Conservation (phyloP, 2,329 filamentous ascomycete species). For the Aspergillus viridinutans region DNA sequence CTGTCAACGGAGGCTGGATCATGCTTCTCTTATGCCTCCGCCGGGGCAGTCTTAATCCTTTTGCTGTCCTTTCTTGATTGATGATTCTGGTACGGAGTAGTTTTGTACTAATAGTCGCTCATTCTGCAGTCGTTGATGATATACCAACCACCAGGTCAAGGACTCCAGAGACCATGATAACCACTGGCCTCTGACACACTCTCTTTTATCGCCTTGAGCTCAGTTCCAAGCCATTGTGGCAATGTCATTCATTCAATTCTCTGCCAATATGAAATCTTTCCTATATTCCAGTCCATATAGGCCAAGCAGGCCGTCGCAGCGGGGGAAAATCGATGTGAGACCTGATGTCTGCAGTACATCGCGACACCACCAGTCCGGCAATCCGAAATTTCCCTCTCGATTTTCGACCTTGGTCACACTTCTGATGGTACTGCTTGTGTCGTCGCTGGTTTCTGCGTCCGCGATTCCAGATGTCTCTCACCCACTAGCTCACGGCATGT, state of each 20-base stretch:
- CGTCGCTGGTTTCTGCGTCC: constrained; percentile 10
- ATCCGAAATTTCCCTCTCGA: neutral
- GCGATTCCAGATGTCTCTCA: constrained; percentile 4
- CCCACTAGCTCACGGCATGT: constrained; percentile 6
- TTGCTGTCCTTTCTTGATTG: neutral
- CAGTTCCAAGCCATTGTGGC: neutral
- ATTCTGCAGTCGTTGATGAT: neutral
- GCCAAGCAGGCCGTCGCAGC: neutral
- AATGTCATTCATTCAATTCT: constrained; percentile 3
- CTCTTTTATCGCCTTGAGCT: neutral
- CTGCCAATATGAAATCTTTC: neutral
- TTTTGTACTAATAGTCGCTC: neutral
- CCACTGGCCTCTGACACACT: neutral
- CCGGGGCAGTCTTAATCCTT: neutral
- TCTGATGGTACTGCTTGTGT: constrained; percentile 5
- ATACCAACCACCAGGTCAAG: neutral
- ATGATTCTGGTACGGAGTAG: neutral
- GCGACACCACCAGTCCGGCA: neutral
- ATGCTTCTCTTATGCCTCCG: neutral
- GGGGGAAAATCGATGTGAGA: neutral
- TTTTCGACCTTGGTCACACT: neutral
- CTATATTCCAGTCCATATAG: too few species aligned
- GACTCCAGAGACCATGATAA: neutral
- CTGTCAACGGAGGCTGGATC: neutral
- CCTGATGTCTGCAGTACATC: neutral